phyloP scores from a whole-genome alignment of 345 rosid species.

The Angophora floribunda region DNA sequence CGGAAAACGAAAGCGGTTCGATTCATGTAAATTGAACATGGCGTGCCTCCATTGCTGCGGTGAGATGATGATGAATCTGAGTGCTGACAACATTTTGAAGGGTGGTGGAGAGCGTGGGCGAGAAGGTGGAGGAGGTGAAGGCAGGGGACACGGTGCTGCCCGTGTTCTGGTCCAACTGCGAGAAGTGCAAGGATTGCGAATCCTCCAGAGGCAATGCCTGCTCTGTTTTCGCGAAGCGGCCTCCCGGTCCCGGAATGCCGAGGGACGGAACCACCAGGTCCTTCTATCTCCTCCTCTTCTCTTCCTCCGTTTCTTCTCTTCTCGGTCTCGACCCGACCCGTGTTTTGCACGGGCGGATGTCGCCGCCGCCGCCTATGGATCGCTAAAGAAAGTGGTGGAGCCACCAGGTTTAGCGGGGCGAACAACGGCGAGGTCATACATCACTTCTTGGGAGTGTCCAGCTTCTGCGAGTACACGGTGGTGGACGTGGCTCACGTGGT shows the following conservation, averaged over 20 bases:
- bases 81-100: slow-evolving; percentile 5
- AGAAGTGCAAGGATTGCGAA: slow-evolving; percentile 43
- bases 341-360: not conserved
- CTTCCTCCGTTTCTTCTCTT: not conserved
- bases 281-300: not conserved
- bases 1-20: not conserved
- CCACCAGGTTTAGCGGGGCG: slow-evolving; percentile 33
- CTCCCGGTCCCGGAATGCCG: not conserved
- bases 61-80: not conserved
- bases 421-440: slow-evolving; percentile 36
- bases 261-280: slow-evolving; percentile 49
- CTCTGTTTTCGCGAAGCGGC: not conserved
- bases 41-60: not conserved
- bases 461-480: slow-evolving; percentile 64
- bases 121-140: slow-evolving; percentile 35
- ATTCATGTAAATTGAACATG: not conserved
- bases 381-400: not conserved
- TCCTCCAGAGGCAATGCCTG: slow-evolving; percentile 49
- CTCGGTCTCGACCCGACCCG: not conserved
- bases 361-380: not conserved
- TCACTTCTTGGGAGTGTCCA: slow-evolving; percentile 49
- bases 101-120: slow-evolving; percentile 74
- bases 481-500: slow-evolving; percentile 49
- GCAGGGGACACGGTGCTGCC: slow-evolving; percentile 61
- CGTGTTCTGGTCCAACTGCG: slow-evolving; percentile 41